These are phyloP conservation scores for Aspergillus calidoustus DNA, from an alignment of 2,329 filamentous ascomycete genomes.

Conservation along the genomic window DNA sequence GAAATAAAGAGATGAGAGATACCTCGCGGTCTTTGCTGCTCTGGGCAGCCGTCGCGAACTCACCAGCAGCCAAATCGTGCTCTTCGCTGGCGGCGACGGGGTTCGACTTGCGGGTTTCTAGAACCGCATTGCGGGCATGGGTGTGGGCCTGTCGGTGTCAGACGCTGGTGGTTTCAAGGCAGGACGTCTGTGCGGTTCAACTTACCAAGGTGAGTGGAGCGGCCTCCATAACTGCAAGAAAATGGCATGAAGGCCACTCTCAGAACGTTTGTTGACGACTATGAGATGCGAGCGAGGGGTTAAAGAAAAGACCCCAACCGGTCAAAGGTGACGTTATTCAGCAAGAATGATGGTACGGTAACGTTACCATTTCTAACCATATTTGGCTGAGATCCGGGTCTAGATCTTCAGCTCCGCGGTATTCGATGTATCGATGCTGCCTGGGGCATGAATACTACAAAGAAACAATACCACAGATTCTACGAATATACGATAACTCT, in stretches of 20 bases:
- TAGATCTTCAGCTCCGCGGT: neutral
- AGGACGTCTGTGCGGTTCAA: neutral
- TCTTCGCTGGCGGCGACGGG: constrained; percentile 83
- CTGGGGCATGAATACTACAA: neutral
- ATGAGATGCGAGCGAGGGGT: neutral
- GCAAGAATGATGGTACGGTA: constrained; percentile 18
- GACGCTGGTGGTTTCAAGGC: constrained; percentile 2
- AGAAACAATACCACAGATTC: too few relatives aligned
- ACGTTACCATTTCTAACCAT: constrained; percentile 16
- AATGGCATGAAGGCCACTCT: neutral
- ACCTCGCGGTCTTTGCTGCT: constrained; percentile 67
- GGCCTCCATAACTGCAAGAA: constrained; percentile 63
- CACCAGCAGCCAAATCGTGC: constrained; percentile 83
- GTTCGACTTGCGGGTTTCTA: constrained; percentile 69
- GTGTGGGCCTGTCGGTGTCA: constrained; percentile 71
- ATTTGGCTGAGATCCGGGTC: neutral
- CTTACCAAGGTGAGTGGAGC: constrained; percentile 68
- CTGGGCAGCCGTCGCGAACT: constrained; percentile 83
- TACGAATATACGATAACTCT: too few relatives aligned
- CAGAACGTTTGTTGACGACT: neutral
- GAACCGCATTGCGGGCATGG: constrained; percentile 81
- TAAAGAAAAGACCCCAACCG: neutral
- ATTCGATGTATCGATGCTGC: constrained; percentile 9
- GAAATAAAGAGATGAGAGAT: constrained; percentile 17
- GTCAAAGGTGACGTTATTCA: constrained; percentile 13